Percentiles rank a stretch among this genome's conserved stretches.
Evolutionary conservation across 2,329 filamentous ascomycete species (phyloP).

Genomic region (Exophiala viscosa): DNA sequence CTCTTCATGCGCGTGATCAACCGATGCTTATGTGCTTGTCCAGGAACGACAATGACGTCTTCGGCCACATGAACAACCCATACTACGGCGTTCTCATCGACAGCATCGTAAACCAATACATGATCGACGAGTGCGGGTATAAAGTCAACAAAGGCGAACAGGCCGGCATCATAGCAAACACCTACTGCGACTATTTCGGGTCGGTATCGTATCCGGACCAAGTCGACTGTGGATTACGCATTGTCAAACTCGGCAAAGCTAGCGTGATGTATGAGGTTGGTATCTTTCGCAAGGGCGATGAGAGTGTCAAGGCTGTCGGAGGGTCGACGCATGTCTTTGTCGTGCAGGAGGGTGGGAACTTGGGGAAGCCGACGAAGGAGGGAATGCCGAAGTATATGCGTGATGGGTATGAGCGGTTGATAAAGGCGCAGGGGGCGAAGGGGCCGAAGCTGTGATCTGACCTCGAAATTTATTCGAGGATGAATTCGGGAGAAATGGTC

Average conservation of each 20-base stretch:
- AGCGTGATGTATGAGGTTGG: slow-evolving; percentile 89
- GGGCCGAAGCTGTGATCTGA: neutral
- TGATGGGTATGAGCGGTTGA: slow-evolving; percentile 12
- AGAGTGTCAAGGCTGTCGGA: slow-evolving; percentile 76
- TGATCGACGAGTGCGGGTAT: slow-evolving; percentile 73
- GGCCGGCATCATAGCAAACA: slow-evolving; percentile 80
- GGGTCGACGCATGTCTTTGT: slow-evolving; percentile 87
- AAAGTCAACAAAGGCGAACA: slow-evolving; percentile 66
- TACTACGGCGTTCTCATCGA: slow-evolving; percentile 86
- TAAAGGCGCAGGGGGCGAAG: neutral
- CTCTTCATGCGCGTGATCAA: too few species aligned
- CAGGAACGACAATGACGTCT: slow-evolving; percentile 94
- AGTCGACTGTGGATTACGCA: slow-evolving; percentile 75
- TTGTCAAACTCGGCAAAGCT: slow-evolving; percentile 77
- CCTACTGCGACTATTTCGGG: slow-evolving; percentile 79
- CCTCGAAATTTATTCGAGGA: too few species aligned
- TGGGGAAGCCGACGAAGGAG: slow-evolving; percentile 55
- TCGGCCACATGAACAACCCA: slow-evolving; percentile 87
- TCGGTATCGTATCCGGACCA: slow-evolving; percentile 78
- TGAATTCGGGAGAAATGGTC: too few species aligned
- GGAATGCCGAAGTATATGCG: slow-evolving; percentile 54
- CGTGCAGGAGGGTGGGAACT: slow-evolving; percentile 53
- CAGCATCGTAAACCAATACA: slow-evolving; percentile 82
- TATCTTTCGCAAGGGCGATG: slow-evolving; percentile 71
- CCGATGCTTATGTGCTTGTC: too few species aligned